phyloP scores from a whole-genome alignment of 495 filamentous ascomycete genomes.

The Hyaloscypha hepaticicola region DNA sequence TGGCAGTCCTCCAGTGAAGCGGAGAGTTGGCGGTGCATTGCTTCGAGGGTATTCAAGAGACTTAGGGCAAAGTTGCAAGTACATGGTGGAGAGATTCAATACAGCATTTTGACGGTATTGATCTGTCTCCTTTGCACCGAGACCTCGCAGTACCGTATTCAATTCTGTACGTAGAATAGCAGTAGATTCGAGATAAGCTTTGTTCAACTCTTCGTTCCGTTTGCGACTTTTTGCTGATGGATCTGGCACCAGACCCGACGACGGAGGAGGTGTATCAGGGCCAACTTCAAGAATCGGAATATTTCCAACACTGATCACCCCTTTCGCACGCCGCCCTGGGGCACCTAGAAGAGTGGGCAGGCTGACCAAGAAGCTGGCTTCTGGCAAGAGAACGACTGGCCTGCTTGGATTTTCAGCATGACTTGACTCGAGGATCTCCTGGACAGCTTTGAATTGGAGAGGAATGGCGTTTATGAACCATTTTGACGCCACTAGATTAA shows the following conservation, averaged over 20 bases:
- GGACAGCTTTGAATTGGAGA: neutral
- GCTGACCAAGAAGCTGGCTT: neutral
- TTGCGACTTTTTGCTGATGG: neutral
- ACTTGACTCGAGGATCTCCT: neutral
- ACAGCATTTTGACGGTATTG: neutral
- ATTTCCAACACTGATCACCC: neutral
- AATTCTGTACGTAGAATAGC: neutral
- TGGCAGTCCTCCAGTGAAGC: slow-evolving; percentile 36
- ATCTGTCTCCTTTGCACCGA: neutral
- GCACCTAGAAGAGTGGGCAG: neutral
- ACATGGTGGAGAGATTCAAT: slow-evolving; percentile 15
- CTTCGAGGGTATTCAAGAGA: slow-evolving; percentile 36
- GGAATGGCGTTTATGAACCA: neutral
- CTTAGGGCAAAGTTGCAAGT: slow-evolving; percentile 36
- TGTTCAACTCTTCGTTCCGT: neutral
- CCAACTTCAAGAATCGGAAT: neutral
- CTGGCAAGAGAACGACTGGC: neutral
- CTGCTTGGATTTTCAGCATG: neutral
- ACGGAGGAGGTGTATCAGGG: neutral
- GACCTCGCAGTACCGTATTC: neutral
- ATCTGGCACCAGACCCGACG: neutral
- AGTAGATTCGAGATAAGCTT: neutral
- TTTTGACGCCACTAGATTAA: neutral
- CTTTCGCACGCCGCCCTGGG: neutral
- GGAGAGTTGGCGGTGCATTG: slow-evolving; percentile 36